phyloP scores from a whole-genome alignment of 306 rosid genomes.

The Boehmeria nivea region DNA sequence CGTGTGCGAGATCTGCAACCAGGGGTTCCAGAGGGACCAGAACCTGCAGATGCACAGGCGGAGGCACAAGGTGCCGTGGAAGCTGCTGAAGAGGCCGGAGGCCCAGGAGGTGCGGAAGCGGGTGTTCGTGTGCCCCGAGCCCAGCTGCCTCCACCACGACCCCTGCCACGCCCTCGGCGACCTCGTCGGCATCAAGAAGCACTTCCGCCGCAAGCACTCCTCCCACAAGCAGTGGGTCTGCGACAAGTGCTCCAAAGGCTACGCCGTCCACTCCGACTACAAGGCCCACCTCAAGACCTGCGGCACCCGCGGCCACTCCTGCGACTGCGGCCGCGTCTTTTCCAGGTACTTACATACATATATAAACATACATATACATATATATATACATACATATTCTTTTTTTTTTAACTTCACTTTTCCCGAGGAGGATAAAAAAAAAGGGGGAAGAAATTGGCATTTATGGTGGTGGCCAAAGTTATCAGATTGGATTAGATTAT shows the following conservation, averaged over 20 bases:
- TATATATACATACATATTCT: neutral
- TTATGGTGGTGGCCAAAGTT: no score
- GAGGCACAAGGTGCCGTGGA: conserved; percentile 95
- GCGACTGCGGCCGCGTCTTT: conserved; percentile 98
- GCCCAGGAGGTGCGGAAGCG: conserved; percentile 56
- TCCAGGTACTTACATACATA: conserved; percentile 63
- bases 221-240: conserved; percentile 95
- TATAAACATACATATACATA: neutral
- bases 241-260: conserved; percentile 77
- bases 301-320: conserved; percentile 97
- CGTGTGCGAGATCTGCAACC: conserved; percentile 98
- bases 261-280: conserved; percentile 95
- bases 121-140: conserved; percentile 91
- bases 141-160: conserved; percentile 77
- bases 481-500: no score
- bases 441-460: no score
- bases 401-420: neutral
- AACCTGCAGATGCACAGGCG: conserved; percentile 96
- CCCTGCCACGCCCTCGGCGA: conserved; percentile 93
- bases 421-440: no score
- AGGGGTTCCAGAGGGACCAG: conserved; percentile 95
- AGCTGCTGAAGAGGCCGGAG: conserved; percentile 59
- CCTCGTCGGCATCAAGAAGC: conserved; percentile 91
- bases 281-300: conserved; percentile 97
- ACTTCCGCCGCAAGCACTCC: conserved; percentile 82